phyloP scores from a whole-genome alignment of 2,329 filamentous ascomycete species.

The Penicillium corylophilum region DNA sequence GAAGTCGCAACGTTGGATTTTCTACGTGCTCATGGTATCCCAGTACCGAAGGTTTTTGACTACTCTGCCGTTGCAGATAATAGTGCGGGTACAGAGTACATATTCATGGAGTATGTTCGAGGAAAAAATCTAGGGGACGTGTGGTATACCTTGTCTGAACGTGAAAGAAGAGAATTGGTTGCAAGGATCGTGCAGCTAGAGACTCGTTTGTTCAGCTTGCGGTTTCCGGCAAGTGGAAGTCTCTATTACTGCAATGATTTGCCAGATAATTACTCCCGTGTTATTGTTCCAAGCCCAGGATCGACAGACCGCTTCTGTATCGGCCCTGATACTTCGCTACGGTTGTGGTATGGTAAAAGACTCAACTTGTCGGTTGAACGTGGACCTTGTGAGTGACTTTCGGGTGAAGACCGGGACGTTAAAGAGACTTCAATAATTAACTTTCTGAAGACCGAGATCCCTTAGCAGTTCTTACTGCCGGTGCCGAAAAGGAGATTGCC shows the following conservation, averaged over 20 bases:
- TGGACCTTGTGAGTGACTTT: conserved; percentile 24
- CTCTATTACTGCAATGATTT: conserved; percentile 27
- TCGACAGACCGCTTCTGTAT: conserved; percentile 15
- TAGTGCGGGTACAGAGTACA: conserved; percentile 40
- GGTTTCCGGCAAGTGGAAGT: conserved; percentile 29
- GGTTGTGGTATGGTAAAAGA: conserved; percentile 28
- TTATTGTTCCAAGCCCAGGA: conserved; percentile 4
- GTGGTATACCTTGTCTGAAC: conserved; percentile 29
- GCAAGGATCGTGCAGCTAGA: conserved; percentile 22
- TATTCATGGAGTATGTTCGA: conserved; percentile 38
- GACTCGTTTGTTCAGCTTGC: conserved; percentile 17
- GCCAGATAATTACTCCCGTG: not conserved
- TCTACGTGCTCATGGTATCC: conserved; percentile 31
- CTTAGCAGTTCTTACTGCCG: conserved; percentile 15
- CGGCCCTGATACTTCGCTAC: conserved; percentile 24
- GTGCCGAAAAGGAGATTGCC: conserved; percentile 21
- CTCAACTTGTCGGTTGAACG: conserved; percentile 18
- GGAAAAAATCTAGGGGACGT: conserved; percentile 32
- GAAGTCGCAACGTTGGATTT: conserved; percentile 42
- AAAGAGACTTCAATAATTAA: not conserved
- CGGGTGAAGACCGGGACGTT: not conserved
- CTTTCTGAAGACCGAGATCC: conserved; percentile 21
- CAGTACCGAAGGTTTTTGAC: conserved; percentile 34
- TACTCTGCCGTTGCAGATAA: conserved; percentile 38
- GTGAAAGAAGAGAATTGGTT: conserved; percentile 12